Evolutionary conservation across 108 stramenopile species (phyloP).

Genomic region (Nannochloropsis oceanica): DNA sequence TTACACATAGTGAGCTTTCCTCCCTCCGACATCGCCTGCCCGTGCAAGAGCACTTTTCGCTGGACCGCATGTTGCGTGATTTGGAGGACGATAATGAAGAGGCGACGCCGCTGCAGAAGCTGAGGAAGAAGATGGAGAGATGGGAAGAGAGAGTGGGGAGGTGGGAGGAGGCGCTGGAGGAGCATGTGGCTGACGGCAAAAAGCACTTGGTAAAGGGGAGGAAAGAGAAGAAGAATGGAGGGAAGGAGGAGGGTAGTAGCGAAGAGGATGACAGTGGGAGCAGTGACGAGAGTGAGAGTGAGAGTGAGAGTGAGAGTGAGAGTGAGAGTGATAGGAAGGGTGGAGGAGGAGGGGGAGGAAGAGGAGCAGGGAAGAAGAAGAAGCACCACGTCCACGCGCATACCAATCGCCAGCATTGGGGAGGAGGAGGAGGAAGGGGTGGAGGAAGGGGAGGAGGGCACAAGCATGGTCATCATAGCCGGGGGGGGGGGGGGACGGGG

Average conservation of each 20-base stretch:
- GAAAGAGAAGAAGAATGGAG: background rate
- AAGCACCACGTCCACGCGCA: background rate
- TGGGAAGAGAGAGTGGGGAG: background rate
- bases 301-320: background rate
- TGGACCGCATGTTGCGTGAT: background rate
- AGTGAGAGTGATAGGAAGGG: background rate
- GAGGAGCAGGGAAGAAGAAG: background rate
- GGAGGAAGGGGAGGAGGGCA: background rate
- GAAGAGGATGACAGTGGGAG: background rate
- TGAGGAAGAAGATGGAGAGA: background rate
- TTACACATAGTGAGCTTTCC: background rate
- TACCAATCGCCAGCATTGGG: background rate
- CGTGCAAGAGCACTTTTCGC: background rate
- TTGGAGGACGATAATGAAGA: background rate
- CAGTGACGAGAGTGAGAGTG: background rate
- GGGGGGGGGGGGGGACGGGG: no score
- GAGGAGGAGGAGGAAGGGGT: background rate
- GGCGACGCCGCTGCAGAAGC: background rate
- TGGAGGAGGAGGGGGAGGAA: background rate
- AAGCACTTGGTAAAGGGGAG: background rate
- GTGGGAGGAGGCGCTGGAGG: background rate
- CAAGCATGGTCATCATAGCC: background rate
- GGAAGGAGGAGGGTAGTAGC: background rate
- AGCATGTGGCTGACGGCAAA: background rate
- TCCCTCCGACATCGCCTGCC: background rate